phyloP scores from a whole-genome alignment of 164 flowering plant genomes.

The Aristolochia californica region DNA sequence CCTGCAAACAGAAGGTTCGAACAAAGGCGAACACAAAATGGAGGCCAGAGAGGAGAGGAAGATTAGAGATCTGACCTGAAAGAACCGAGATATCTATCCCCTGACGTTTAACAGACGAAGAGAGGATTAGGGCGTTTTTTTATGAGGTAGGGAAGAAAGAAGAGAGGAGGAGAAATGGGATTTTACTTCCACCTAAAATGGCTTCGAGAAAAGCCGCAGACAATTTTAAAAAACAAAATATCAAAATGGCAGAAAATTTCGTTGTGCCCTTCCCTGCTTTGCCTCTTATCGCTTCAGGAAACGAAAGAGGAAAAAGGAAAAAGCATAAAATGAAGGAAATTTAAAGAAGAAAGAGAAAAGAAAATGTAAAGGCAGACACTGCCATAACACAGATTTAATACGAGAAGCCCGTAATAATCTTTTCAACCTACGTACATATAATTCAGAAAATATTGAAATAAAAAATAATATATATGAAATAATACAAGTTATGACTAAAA shows the following conservation, averaged over 20 bases:
- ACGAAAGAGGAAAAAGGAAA: neutral
- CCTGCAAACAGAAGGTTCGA: neutral
- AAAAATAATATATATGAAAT: no score
- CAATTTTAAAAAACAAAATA: neutral
- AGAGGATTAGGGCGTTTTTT: constrained; percentile 10
- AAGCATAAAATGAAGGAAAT: neutral
- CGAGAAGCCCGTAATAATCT: no score
- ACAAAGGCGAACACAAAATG: neutral
- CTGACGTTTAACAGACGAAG: neutral
- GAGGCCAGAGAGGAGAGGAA: neutral
- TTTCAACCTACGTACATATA: no score
- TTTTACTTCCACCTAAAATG: neutral
- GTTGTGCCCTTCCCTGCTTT: neutral
- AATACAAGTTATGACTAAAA: no score
- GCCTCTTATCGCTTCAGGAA: no score
- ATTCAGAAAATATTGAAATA: no score
- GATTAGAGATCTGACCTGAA: neutral
- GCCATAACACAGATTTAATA: no score
- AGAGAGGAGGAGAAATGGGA: neutral
- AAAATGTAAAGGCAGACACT: no score
- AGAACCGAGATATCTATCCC: no score
- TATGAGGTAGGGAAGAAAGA: neutral
- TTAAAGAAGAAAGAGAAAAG: neutral
- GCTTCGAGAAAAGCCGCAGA: constrained; percentile 9
- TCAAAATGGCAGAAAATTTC: neutral